phyloP scores from a whole-genome alignment of 345 rosid genomes.

The Cochlearia excelsa region DNA sequence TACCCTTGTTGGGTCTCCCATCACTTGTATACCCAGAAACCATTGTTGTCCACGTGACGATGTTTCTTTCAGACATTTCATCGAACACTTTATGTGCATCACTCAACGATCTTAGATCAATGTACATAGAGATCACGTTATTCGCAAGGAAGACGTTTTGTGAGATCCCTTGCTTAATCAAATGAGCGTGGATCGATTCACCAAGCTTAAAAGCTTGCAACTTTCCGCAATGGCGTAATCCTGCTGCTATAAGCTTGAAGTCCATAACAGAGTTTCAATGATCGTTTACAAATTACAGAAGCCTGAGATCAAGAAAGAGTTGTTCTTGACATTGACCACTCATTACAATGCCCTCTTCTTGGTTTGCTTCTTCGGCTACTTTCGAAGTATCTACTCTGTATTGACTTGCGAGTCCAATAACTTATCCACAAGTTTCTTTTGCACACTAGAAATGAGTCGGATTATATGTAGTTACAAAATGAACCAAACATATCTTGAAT shows the following conservation, averaged over 20 bases:
- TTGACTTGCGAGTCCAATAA: too few species aligned
- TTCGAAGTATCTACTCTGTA: too few species aligned
- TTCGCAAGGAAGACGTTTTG: conserved; percentile 43
- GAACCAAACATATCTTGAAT: background rate
- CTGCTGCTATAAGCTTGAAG: conserved; percentile 41
- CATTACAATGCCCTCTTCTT: too few species aligned
- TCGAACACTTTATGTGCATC: conserved; percentile 57
- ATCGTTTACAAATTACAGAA: too few species aligned
- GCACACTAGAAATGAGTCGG: too few species aligned
- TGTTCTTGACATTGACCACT: too few species aligned
- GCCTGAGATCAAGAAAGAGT: too few species aligned
- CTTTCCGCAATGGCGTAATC: conserved; percentile 58
- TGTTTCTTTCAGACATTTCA: conserved; percentile 55
- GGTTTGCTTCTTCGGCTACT: too few species aligned
- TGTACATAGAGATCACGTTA: conserved; percentile 51
- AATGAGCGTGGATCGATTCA: conserved; percentile 42
- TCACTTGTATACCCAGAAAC: conserved; percentile 46
- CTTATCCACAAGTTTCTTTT: too few species aligned
- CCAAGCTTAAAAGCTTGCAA: conserved; percentile 46
- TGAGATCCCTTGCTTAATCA: conserved; percentile 43
- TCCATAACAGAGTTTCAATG: conserved; percentile 32
- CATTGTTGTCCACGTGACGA: conserved; percentile 65
- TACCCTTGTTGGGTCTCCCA: conserved; percentile 46
- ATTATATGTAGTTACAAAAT: too few species aligned
- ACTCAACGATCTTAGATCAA: conserved; percentile 26